Evolutionary conservation across 345 rosid genomes (phyloP), one percentile per base, ranked within the genome.

Genomic region (Sapria himalayana): DNA sequence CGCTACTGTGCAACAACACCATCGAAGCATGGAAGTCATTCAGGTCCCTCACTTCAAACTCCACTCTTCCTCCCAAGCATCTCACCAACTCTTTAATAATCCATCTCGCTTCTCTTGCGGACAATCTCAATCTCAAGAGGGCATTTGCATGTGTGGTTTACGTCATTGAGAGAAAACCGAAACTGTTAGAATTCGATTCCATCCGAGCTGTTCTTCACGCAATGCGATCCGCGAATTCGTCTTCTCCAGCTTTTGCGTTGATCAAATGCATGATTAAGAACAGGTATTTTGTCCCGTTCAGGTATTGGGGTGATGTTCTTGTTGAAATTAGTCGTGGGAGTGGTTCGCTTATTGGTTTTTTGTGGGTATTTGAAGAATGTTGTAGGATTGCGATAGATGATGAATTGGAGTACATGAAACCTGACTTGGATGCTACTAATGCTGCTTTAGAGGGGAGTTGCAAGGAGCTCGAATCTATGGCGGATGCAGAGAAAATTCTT

Each of bases 81-180:
- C 77, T 86, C 54, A 49, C 76, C 33, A 86, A 86, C 43, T 63
- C 79, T 17, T 79, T 86, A 25, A 68, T 86, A 37, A 45, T 60
- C 40, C 82, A 72, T 50, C 57, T 86, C 19, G 64, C 89, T 27
- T 63, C 78, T 29, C 45, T 55, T 50, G 19, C 23, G 19, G 73
- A 56, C 41, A 58, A 56, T 8, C 92, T 63, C 47, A 76, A 66
- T 45, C 79, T 81, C 58, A 81, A 81, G 59, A 76, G 97, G 57
- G 97, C 97, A 2, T 86, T 81, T 58, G 93, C 82, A 12, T 78
- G 89, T 42, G 69, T 67, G 32, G 74, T 85, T 41, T 86, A 70
- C 41, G 57, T 70, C 7, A 55, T 78, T 21, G 89, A 73, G 61
- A 81, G 74, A 56, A 55, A 63, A 47, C 85, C 92, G 3, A 43